Percentiles rank a stretch among this genome's conserved stretches.
Conservation (phyloP, 768 basidiomycete genomes). For the Xerocomellus amylosporus region DNA sequence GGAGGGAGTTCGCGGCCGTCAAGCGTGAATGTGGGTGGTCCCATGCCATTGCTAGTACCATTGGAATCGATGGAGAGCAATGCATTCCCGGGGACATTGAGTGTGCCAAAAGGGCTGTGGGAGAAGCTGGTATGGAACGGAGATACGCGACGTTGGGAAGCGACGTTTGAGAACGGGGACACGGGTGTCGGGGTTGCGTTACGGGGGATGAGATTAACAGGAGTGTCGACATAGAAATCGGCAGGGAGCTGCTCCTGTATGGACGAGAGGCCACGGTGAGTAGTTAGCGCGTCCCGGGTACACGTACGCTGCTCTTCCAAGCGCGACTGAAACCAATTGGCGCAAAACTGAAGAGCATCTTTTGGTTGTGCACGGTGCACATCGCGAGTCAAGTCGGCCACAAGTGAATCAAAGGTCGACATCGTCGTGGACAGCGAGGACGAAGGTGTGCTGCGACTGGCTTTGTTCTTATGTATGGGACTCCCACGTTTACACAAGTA, state of each 20-base stretch:
- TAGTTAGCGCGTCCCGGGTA: constrained; percentile 55
- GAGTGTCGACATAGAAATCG: constrained; percentile 58
- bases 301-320: constrained; percentile 81
- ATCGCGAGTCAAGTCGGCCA: constrained; percentile 85
- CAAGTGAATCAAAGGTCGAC: constrained; percentile 80
- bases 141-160: constrained; percentile 52
- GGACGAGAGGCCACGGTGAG: constrained; percentile 49
- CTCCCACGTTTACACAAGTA: constrained; percentile 26
- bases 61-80: constrained; percentile 52
- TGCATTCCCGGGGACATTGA: constrained; percentile 81
- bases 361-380: constrained; percentile 81
- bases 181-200: constrained; percentile 40
- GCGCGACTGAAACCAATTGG: constrained; percentile 91
- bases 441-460: not conserved
- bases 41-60: constrained; percentile 24
- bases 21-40: constrained; percentile 57
- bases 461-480: constrained; percentile 12
- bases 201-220: constrained; percentile 32
- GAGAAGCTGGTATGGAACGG: constrained; percentile 48
- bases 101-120: constrained; percentile 71
- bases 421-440: constrained; percentile 20
- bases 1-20: constrained; percentile 60
- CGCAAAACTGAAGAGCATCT: constrained; percentile 89
- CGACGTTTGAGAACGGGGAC: constrained; percentile 56
- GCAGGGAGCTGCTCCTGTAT: constrained; percentile 51